A percentile compares a stretch with the other conserved stretches of the same genome.
Conservation (phyloP, 352 stramenopile species). For the Pythium sp. region DNA sequence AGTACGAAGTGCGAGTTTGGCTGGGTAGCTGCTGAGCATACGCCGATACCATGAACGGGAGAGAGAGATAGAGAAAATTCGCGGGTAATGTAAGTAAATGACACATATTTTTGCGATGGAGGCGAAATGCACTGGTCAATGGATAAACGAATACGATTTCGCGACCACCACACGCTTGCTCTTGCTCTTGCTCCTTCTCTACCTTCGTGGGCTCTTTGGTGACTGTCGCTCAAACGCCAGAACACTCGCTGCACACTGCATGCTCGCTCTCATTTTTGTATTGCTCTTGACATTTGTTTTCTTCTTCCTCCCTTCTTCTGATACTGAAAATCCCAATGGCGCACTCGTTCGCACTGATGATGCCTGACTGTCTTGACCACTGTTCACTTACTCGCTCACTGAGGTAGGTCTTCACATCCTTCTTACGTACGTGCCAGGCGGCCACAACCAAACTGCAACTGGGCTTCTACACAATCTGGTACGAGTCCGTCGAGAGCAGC, state of each 20-base stretch:
- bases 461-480: slow-evolving; percentile 84
- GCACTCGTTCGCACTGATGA: background rate
- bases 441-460: background rate
- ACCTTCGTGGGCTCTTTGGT: background rate
- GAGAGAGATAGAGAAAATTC: background rate
- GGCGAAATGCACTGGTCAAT: background rate
- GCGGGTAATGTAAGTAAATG: background rate
- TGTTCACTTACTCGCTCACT: background rate
- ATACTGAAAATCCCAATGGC: slow-evolving; percentile 5
- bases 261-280: background rate
- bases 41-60: too few species aligned
- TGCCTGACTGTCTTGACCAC: background rate
- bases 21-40: too few species aligned
- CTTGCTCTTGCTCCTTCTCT: background rate
- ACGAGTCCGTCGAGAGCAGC: slow-evolving; percentile 83
- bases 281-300: slow-evolving; percentile 1
- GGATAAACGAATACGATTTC: slow-evolving; percentile 8
- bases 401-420: background rate
- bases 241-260: background rate
- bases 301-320: background rate
- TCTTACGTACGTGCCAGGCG: background rate
- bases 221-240: background rate
- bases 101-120: background rate
- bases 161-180: background rate
- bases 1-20: too few species aligned